Percentiles rank a stretch among this genome's conserved stretches.
Evolutionary conservation across 345 rosid species (phyloP).

Genomic region (Lepidium aucheri): DNA sequence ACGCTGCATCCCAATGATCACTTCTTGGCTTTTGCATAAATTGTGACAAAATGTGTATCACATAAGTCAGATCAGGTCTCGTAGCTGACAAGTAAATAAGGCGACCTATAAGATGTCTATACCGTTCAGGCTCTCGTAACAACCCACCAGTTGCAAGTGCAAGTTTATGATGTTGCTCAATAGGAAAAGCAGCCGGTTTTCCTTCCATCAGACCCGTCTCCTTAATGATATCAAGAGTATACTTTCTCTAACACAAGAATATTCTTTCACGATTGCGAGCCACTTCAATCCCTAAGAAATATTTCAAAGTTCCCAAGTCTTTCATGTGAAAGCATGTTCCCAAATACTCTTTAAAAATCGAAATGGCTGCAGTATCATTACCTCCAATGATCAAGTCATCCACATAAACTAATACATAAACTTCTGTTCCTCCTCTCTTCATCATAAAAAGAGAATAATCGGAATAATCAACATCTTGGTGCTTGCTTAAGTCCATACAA

Average conservation of each 20-base stretch:
- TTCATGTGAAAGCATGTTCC: background rate
- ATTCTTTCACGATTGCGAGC: background rate
- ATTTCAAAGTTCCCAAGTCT: background rate
- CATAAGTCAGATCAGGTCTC: background rate
- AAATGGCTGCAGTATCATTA: background rate
- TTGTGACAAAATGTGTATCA: background rate
- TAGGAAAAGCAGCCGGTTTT: background rate
- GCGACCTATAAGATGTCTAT: background rate
- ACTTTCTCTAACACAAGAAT: background rate
- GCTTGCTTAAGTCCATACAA: background rate
- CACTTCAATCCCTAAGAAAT: background rate
- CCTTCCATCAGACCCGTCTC: background rate
- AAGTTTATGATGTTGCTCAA: too few species aligned
- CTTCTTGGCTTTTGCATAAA: too few species aligned
- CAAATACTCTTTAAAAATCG: background rate
- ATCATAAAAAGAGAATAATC: too few species aligned
- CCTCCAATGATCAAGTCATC: background rate
- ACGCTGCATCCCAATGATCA: background rate
- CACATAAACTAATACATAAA: background rate
- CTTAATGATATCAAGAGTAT: background rate
- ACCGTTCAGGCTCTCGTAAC: too few species aligned
- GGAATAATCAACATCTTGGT: background rate
- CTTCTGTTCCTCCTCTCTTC: too few species aligned
- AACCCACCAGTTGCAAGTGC: too few species aligned
- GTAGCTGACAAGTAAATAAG: background rate